Percentiles rank a stretch among this genome's conserved stretches.
Evolutionary conservation across 2,329 filamentous ascomycete species (phyloP).

Genomic region (Trichoderma brevicompactum): DNA sequence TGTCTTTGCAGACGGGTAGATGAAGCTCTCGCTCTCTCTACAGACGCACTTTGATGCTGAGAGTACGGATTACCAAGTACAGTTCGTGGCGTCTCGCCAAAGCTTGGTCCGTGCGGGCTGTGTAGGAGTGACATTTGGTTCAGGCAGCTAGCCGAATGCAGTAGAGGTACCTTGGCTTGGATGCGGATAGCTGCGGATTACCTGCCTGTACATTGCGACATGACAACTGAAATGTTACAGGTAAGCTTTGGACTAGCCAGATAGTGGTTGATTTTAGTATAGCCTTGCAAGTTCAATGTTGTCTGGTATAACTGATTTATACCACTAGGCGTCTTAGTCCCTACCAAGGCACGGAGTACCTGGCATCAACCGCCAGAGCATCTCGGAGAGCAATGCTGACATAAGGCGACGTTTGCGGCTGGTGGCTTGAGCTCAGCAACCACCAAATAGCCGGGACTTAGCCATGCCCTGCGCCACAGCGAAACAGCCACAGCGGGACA

Average conservation of each 20-base stretch:
- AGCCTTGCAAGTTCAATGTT: no score
- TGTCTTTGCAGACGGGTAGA: not conserved
- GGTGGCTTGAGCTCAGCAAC: not conserved
- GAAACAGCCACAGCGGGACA: slow-evolving; percentile 35
- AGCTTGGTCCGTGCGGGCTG: slow-evolving; percentile 7
- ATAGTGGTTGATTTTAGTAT: no score
- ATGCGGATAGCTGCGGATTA: not conserved
- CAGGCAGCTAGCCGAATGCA: not conserved
- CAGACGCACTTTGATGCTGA: not conserved
- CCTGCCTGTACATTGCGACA: not conserved
- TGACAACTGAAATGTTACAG: not conserved
- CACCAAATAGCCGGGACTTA: slow-evolving; percentile 23
- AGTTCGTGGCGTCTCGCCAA: slow-evolving; percentile 5
- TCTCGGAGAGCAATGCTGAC: no score
- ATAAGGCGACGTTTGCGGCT: no score
- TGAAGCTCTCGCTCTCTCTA: slow-evolving; percentile 7
- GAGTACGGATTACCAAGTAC: not conserved
- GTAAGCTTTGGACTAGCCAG: not conserved
- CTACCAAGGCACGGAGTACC: no score
- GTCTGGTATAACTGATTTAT: no score
- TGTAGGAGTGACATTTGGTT: slow-evolving; percentile 3
- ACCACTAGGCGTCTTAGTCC: no score
- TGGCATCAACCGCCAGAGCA: no score
- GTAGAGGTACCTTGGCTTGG: not conserved
- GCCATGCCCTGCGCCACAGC: slow-evolving; percentile 21